Percentiles rank a stretch among this genome's conserved stretches.
Conservation (phyloP, 176 grass and related monocot genomes). For the Calamus simplicifolius region DNA sequence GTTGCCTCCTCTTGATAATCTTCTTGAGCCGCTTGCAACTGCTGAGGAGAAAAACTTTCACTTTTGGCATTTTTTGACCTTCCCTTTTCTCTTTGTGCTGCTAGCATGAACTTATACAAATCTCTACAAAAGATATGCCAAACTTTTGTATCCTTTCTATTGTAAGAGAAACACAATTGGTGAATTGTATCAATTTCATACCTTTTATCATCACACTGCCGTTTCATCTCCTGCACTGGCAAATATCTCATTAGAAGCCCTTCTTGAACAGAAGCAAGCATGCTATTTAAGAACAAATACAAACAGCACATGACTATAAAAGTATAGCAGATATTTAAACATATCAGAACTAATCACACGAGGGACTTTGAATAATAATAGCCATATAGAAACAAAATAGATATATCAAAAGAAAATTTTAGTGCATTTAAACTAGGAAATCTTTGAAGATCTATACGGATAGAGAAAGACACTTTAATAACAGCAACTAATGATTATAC, state of each 20-base stretch:
- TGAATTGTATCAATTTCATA: conserved; percentile 19
- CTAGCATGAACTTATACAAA: conserved; percentile 67
- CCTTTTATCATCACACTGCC: conserved; percentile 95
- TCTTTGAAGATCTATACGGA: no score
- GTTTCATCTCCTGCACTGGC: conserved; percentile 86
- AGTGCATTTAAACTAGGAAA: no score
- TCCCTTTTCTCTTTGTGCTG: conserved; percentile 60
- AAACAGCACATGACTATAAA: no score
- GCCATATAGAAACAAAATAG: no score
- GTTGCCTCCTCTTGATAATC: conserved; percentile 87
- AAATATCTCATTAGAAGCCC: conserved; percentile 2
- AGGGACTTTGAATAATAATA: no score
- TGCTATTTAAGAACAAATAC: no score
- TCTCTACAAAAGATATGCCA: conserved; percentile 51
- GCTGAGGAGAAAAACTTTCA: conserved; percentile 44
- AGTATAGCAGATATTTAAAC: no score
- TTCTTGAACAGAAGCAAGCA: no score
- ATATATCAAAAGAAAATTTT: no score
- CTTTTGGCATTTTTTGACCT: conserved; percentile 54
- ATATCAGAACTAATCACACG: no score
- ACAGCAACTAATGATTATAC: no score
- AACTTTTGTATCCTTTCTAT: conserved; percentile 1
- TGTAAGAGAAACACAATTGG: not conserved
- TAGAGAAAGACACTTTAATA: no score
- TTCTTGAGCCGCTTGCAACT: conserved; percentile 81